Evolutionary conservation across 1,284 basidiomycete genomes (phyloP).

Genomic region (Malassezia sp.): DNA sequence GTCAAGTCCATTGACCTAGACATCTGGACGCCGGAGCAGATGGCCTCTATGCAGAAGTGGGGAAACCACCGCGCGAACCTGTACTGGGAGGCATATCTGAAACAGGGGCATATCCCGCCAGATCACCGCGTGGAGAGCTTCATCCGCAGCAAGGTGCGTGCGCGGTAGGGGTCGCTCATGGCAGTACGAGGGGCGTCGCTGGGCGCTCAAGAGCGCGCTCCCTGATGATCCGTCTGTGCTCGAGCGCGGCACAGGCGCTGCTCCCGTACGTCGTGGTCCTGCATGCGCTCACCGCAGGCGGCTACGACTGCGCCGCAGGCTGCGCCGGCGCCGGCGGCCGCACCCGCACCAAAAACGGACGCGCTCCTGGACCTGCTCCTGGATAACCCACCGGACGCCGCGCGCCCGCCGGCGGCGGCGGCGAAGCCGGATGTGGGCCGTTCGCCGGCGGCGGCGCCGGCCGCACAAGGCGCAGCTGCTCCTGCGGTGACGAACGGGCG

Average conservation of each 20-base stretch:
- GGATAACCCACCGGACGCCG: neutral
- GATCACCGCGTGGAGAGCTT: conserved; percentile 99
- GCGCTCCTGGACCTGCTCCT: conserved; percentile 6
- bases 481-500: conserved; percentile 38
- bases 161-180: no score
- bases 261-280: conserved; percentile 17
- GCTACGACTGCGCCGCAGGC: conserved; percentile 8
- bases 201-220: conserved; percentile 78
- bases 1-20: conserved; percentile 97
- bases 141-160: conserved; percentile 66
- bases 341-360: neutral
- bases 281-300: conserved; percentile 8
- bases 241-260: conserved; percentile 51
- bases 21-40: conserved; percentile 94
- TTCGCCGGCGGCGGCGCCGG: neutral
- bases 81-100: conserved; percentile 95
- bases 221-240: conserved; percentile 72
- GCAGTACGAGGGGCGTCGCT: conserved; percentile 72
- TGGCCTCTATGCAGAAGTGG: conserved; percentile 70
- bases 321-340: conserved; percentile 17
- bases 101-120: conserved; percentile 78
- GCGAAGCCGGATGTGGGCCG: neutral
- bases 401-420: neutral
- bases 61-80: conserved; percentile 81
- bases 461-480: conserved; percentile 7